Percentiles rank a stretch among this genome's conserved stretches.
phyloP scores from a whole-genome alignment of 73 alveolate genomes.

The Paraurostyla sp. region DNA sequence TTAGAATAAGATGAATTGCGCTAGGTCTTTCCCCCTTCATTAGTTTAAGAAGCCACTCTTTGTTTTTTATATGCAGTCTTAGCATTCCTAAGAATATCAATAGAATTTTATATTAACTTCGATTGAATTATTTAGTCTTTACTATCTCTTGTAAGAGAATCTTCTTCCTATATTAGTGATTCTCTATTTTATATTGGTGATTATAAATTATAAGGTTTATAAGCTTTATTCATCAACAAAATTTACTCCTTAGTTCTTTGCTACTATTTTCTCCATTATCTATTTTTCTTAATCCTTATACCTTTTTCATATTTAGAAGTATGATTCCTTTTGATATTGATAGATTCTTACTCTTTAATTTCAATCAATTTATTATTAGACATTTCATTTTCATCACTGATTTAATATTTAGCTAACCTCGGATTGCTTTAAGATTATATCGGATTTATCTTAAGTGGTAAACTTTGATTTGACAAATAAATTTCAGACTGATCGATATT shows the following conservation, averaged over 20 bases:
- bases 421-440: too few relatives aligned
- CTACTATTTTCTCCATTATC: background rate
- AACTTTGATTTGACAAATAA: too few relatives aligned
- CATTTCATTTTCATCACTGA: too few relatives aligned
- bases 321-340: background rate
- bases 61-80: too few relatives aligned
- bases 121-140: background rate
- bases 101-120: background rate
- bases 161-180: background rate
- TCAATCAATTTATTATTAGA: background rate
- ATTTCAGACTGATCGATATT: too few relatives aligned
- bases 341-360: background rate
- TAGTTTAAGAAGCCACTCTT: too few relatives aligned
- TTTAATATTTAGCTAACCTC: too few relatives aligned
- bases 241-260: background rate
- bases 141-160: background rate
- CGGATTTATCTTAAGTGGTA: too few relatives aligned
- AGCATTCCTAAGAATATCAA: background rate
- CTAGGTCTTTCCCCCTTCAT: too few relatives aligned
- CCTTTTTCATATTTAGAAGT: background rate
- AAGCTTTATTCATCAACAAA: constrained; percentile 5
- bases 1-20: too few relatives aligned
- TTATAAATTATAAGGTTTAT: background rate
- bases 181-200: background rate
- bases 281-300: constrained; percentile 1